Conservation (phyloP, 176 grass and related monocot species). For the Olyra latifolia region DNA sequence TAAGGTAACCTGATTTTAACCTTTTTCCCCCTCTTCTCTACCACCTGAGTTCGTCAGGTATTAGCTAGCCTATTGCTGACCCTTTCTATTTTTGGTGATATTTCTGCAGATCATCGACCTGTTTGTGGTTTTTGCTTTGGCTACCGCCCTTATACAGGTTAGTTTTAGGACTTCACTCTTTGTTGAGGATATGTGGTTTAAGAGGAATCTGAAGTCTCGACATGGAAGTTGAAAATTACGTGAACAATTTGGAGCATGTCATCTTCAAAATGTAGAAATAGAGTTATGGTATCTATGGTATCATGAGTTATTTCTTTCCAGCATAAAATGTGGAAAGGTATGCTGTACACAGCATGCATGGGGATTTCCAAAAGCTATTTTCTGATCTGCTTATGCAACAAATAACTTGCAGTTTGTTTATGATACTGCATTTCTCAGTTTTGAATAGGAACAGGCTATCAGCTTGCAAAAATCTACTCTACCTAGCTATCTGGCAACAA, state of each 20-base stretch:
- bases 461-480: background rate
- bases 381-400: background rate
- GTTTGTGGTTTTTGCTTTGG: constrained; percentile 66
- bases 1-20: constrained; percentile 37
- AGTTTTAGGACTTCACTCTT: background rate
- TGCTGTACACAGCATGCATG: background rate
- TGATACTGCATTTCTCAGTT: background rate
- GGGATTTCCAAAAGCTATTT: background rate
- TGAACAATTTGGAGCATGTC: background rate
- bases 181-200: background rate
- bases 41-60: no score
- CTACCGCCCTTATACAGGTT: constrained; percentile 71
- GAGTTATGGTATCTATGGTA: background rate
- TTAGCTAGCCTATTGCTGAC: background rate
- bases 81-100: background rate
- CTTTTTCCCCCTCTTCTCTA: background rate
- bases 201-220: background rate
- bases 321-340: background rate
- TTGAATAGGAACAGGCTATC: background rate
- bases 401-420: background rate
- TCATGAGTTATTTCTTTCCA: background rate
- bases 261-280: background rate
- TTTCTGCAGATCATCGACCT: constrained; percentile 80
- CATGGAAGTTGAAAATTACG: background rate
- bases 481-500: background rate